These are phyloP conservation scores for Funneliformis geosporum DNA, from an alignment of 192 early-diverging fungal genomes.

Conservation along the genomic window DNA sequence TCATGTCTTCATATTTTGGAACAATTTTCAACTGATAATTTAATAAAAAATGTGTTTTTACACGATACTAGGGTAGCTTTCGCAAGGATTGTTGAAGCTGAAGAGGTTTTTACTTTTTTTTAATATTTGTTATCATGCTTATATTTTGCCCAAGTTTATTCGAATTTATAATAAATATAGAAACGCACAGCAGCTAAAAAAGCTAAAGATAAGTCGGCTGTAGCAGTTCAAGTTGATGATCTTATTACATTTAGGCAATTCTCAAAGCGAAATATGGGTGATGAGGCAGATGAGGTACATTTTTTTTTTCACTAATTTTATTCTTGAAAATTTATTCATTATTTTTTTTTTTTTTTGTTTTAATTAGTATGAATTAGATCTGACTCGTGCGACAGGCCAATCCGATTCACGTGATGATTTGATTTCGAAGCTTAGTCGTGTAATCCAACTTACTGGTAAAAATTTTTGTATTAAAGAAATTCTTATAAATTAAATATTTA, in stretches of 20 bases:
- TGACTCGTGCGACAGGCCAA: slow-evolving; percentile 82
- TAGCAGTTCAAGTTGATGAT: slow-evolving; percentile 84
- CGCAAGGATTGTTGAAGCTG: slow-evolving; percentile 65
- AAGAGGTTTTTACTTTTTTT: slow-evolving; percentile 56
- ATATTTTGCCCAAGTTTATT: neutral
- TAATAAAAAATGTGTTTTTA: slow-evolving; percentile 59
- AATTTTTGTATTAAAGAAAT: neutral
- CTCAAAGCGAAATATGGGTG: slow-evolving; percentile 65
- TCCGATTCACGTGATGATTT: slow-evolving; percentile 72
- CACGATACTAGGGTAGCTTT: slow-evolving; percentile 62
- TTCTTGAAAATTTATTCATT: neutral
- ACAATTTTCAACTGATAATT: slow-evolving; percentile 53
- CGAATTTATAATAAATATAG: slow-evolving; percentile 14
- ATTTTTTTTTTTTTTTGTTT: slow-evolving; percentile 10
- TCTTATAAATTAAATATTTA: slow-evolving; percentile 14
- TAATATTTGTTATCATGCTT: neutral
- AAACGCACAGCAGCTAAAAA: slow-evolving; percentile 60
- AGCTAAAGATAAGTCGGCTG: slow-evolving; percentile 66
- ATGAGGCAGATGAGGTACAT: slow-evolving; percentile 64
- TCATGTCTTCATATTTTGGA: slow-evolving; percentile 81
- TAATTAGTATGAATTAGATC: slow-evolving; percentile 78
- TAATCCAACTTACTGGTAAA: slow-evolving; percentile 90
- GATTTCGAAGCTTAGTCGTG: slow-evolving; percentile 89
- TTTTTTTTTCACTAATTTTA: neutral
- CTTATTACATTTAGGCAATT: slow-evolving; percentile 86